These are phyloP conservation scores for Przewalskia tangutica DNA, from an alignment of 257 asterid genomes.

Conservation along the genomic window DNA sequence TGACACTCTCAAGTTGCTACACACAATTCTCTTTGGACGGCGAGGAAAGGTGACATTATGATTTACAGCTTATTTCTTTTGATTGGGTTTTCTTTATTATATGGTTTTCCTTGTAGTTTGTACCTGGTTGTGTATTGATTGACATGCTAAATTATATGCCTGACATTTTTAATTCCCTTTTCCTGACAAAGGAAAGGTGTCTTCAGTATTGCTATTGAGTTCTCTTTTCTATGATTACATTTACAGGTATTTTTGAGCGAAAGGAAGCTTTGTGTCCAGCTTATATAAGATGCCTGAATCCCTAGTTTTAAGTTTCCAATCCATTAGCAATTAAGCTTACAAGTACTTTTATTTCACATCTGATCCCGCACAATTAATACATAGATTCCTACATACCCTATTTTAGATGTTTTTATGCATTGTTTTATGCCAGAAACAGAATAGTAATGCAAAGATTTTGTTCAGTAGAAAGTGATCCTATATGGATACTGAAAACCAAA, in stretches of 20 bases:
- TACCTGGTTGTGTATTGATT: neutral
- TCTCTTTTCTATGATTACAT: neutral
- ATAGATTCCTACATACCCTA: too few relatives aligned
- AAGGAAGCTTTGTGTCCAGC: neutral
- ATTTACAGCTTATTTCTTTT: neutral
- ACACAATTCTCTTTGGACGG: constrained; percentile 70
- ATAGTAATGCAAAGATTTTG: too few relatives aligned
- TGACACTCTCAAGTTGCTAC: constrained; percentile 71
- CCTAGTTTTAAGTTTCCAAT: neutral
- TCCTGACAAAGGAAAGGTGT: neutral
- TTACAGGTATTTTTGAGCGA: neutral
- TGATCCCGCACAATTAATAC: too few relatives aligned
- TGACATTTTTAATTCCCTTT: neutral
- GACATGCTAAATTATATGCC: neutral
- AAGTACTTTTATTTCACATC: too few relatives aligned
- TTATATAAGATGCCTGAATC: neutral
- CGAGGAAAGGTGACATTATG: constrained; percentile 68
- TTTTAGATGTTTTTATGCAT: too few relatives aligned
- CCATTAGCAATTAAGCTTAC: neutral
- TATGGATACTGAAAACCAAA: too few relatives aligned
- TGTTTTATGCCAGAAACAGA: too few relatives aligned
- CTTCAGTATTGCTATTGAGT: neutral
- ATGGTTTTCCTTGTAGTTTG: neutral
- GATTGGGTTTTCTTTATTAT: neutral
- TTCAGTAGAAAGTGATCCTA: too few relatives aligned